Percentiles rank a stretch among this genome's conserved stretches.
Conservation (phyloP, 257 asterid genomes). For the Fraxinus cuspidata region DNA sequence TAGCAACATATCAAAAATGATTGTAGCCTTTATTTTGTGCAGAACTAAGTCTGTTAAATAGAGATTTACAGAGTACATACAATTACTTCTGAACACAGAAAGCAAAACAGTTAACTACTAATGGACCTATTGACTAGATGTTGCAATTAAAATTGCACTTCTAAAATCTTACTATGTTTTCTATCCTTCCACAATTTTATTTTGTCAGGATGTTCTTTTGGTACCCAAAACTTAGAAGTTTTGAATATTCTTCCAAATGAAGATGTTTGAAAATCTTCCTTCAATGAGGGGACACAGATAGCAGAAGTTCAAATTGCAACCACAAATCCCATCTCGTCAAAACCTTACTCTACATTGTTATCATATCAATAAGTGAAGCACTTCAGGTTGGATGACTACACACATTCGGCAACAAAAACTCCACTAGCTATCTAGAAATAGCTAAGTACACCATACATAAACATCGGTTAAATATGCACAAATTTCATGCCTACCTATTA, state of each 20-base stretch:
- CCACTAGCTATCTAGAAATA: conserved; percentile 10
- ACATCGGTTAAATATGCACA: not conserved
- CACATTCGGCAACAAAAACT: not conserved
- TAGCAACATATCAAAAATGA: not conserved
- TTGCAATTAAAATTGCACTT: not conserved
- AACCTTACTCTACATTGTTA: conserved; percentile 6
- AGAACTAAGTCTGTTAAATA: not conserved
- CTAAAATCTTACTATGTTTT: not conserved
- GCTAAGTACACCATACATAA: not conserved
- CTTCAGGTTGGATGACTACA: conserved; percentile 12
- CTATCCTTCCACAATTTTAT: not conserved
- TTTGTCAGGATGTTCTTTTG: conserved; percentile 1
- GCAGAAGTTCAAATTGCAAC: not conserved
- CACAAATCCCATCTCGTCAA: not conserved
- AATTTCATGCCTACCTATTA: not conserved
- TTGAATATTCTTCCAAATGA: conserved; percentile 10
- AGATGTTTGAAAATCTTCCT: not conserved
- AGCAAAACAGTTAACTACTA: not conserved
- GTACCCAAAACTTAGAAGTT: not conserved
- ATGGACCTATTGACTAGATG: not conserved
- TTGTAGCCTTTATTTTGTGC: conserved; percentile 2
- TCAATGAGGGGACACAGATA: conserved; percentile 1
- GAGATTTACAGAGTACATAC: not conserved
- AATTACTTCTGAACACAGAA: not conserved
- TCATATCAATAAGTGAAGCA: conserved; percentile 16